phyloP scores from a whole-genome alignment of 768 basidiomycete genomes.

The Macrolepiota albuminosa region DNA sequence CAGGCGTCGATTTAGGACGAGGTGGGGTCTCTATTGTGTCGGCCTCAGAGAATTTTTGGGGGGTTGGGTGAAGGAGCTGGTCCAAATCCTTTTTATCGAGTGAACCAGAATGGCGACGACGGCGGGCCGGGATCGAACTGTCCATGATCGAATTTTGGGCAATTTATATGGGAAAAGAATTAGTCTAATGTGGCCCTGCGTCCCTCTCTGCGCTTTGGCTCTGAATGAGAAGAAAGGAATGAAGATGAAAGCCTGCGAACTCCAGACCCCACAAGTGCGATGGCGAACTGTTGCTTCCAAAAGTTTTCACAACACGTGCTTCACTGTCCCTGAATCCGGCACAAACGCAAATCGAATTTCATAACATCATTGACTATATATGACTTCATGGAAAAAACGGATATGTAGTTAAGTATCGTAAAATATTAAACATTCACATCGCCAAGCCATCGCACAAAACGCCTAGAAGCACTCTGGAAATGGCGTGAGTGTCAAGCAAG shows the following conservation, averaged over 20 bases:
- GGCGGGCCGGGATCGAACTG: constrained; percentile 35
- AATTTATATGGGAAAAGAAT: background rate
- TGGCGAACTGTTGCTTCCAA: constrained; percentile 1
- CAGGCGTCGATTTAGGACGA: constrained; percentile 71
- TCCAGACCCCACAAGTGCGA: background rate
- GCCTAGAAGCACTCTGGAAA: constrained; percentile 26
- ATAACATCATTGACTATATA: constrained; percentile 10
- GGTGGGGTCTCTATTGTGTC: constrained; percentile 46
- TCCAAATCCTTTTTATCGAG: constrained; percentile 26
- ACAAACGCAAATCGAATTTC: background rate
- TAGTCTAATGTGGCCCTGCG: background rate
- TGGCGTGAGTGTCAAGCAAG: background rate
- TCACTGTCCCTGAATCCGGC: background rate
- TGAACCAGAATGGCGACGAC: constrained; percentile 63
- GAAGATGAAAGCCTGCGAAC: background rate
- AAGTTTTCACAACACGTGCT: constrained; percentile 12
- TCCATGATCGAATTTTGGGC: constrained; percentile 14
- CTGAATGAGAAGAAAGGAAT: background rate
- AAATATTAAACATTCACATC: constrained; percentile 7
- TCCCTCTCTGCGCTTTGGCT: background rate
- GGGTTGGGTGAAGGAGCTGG: constrained; percentile 21
- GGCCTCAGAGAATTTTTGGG: constrained; percentile 18
- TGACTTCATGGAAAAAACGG: background rate
- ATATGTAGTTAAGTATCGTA: constrained; percentile 3
- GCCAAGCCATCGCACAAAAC: constrained; percentile 1